Evolutionary conservation across 345 rosid genomes (phyloP), one percentile per base, ranked within the genome.

Genomic region (Syzygium aromaticum): DNA sequence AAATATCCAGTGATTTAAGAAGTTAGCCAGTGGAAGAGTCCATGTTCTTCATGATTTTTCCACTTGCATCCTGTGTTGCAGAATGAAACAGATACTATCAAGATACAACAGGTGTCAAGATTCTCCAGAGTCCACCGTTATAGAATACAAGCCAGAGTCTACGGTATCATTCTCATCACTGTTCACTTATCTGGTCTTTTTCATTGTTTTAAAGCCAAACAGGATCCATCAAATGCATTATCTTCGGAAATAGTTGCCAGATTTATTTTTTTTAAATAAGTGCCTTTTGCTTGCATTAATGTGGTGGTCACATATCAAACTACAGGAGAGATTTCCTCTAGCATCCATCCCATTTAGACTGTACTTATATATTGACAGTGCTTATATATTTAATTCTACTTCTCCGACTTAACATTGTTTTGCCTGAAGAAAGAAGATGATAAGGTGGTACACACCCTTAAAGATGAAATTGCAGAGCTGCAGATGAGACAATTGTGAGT

Each of bases 31-130:
- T 82, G 84, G 38, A 77, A 49, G 56, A 46, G 77, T 54, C 54
- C 25, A 54, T 83, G 59, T 57, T 90, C 23, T 54, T 85, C 5
- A 84, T 87, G 30, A 73, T 10, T 73, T 73, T 73, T 73, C 82
- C 8, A 73, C 49, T 51, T 52, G 85, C 83, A 73, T 25, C 85
- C 54, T 22, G 86, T 53, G 84, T 64, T 87, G 90, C 91, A 95
- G 98, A 23, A 96, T 96, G 99, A 95, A 93, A 92, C 91, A 89
- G 91, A 96, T 95, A 40, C 94, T 96, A 88, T 85, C 91, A 40
- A 95, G 97, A 93, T 95, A 96, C 87, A 88, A 88, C 56, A 96
- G 94, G 85, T 90, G 92, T 89, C 89, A 89, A 84, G 91, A 91
- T 85, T 87, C 93, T 54, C 80, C 95, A 78, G 98, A 91, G 90